Evolutionary conservation across 169 alveolate species (phyloP), one percentile per base, ranked within the genome.

Genomic region (Pseudocohnilembus persalinus): DNA sequence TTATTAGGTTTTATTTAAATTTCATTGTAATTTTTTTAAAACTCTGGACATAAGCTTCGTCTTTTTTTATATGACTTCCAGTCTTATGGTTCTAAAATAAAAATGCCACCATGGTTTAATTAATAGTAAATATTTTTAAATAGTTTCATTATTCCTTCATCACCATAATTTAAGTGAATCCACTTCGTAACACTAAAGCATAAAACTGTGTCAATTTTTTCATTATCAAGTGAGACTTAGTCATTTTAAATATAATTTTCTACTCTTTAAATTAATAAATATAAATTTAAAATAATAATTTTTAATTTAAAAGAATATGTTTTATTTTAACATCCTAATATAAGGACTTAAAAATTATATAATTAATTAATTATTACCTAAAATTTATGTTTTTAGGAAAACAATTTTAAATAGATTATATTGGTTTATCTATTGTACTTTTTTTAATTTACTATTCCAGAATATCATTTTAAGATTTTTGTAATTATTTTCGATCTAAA

Each of bases 141-240:
- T 26, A 93, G 76, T n/a, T 92, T 83, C 72, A 84, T 85, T 0
- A 93, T 80, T 1, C 94, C 95, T 1, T 63, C 16, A 81, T 93
- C 96, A 29, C 94, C 95, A 82, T 77, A 91, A 87, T 89, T 90
- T 16, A 93, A 72, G 77, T 93, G 96, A 30, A 93, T 87, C 90
- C 93, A 93, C 76, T 93, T 93, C 0, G 89, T 81, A 1, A 92
- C 84, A 25, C 91, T 82, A 73, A 93, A 87, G 49, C 96, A 93
- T 26, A 84, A 49, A 20, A 93, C 83, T 15, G 88, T 86, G 81
- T 93, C 96, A 78, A 76, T 91, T 64, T 81, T 82, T 82, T 93
- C 94, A 25, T 33, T 77, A 33, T 72, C 65, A 26, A 82, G 78
- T 0, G 88, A n/a, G n/a, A n/a, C n/a, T n/a, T n/a, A n/a, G n/a